Conservation (phyloP, 2,329 filamentous ascomycete species). For the Xylariaceae sp. region DNA sequence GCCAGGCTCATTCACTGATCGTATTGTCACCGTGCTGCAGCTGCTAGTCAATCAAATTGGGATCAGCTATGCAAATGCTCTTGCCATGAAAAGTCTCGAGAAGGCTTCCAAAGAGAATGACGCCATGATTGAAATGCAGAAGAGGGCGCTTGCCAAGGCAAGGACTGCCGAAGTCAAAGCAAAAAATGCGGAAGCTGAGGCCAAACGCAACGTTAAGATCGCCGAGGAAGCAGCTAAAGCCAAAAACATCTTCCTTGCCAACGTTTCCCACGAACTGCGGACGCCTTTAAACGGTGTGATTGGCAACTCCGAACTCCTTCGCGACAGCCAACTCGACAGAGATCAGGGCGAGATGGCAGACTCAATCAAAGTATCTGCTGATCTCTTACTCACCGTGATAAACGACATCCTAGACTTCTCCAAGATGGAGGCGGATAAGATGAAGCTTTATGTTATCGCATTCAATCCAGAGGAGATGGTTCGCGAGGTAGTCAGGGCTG, state of each 20-base stretch:
- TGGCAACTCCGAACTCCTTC: conserved; percentile 78
- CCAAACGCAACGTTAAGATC: conserved; percentile 73
- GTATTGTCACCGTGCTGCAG: conserved; percentile 62
- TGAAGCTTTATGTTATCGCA: conserved; percentile 72
- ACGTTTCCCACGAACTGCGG: conserved; percentile 76
- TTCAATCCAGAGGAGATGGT: conserved; percentile 67
- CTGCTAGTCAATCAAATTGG: conserved; percentile 76
- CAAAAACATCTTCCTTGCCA: conserved; percentile 76
- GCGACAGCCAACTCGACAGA: conserved; percentile 68
- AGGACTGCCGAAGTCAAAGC: conserved; percentile 71
- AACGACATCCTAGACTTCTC: conserved; percentile 96
- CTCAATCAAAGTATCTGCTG: conserved; percentile 80
- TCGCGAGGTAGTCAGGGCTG: conserved; percentile 61
- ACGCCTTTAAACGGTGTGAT: conserved; percentile 86
- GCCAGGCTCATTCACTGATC: conserved; percentile 72
- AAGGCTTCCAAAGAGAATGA: conserved; percentile 75
- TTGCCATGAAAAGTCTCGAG: conserved; percentile 67
- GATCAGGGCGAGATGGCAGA: conserved; percentile 85
- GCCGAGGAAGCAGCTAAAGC: conserved; percentile 81
- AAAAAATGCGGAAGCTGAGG: conserved; percentile 71
- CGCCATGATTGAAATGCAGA: conserved; percentile 74
- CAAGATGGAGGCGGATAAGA: conserved; percentile 84
- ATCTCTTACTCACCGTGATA: conserved; percentile 85
- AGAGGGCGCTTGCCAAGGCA: conserved; percentile 67
- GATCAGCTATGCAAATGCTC: conserved; percentile 65